Percentiles rank a stretch among this genome's conserved stretches.
Evolutionary conservation across 2,329 filamentous ascomycete genomes (phyloP).

Genomic region (Ophiostoma himal-ulmi): DNA sequence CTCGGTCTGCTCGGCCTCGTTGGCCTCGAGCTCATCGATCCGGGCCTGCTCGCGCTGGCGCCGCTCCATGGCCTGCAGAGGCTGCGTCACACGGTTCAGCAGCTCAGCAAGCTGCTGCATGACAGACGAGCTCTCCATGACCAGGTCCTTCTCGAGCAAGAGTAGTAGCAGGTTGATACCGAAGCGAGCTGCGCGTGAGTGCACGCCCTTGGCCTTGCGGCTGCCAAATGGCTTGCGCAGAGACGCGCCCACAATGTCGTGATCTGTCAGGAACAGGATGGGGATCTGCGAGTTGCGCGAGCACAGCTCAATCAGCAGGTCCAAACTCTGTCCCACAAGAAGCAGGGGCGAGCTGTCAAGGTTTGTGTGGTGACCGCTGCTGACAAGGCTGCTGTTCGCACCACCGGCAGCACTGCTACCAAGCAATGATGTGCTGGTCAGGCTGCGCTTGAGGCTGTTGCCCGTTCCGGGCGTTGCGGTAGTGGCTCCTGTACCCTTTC

Average conservation of each 20-base stretch:
- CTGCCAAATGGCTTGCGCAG: constrained; percentile 70
- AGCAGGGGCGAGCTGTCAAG: constrained; percentile 89
- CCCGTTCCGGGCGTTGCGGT: constrained; percentile 68
- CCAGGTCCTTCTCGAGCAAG: constrained; percentile 84
- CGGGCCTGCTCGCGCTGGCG: constrained; percentile 65
- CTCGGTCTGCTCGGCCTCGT: constrained; percentile 30
- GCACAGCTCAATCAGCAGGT: constrained; percentile 75
- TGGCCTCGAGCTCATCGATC: constrained; percentile 29
- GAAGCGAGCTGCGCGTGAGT: constrained; percentile 76
- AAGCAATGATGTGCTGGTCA: constrained; percentile 64
- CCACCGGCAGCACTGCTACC: background rate
- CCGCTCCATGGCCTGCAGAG: constrained; percentile 73
- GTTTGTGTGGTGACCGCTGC: constrained; percentile 42
- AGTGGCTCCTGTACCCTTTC: constrained; percentile 34
- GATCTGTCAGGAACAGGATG: constrained; percentile 89
- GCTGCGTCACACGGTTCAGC: constrained; percentile 80
- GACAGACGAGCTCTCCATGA: constrained; percentile 93
- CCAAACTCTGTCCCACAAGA: constrained; percentile 91
- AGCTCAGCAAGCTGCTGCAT: constrained; percentile 91
- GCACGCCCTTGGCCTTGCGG: constrained; percentile 84
- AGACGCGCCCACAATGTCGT: constrained; percentile 66
- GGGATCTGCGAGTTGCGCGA: constrained; percentile 81
- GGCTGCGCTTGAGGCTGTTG: constrained; percentile 37
- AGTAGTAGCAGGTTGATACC: constrained; percentile 86
- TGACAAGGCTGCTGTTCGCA: background rate